phyloP scores from a whole-genome alignment of 345 rosid genomes.

The Gossypium ekmanianum region DNA sequence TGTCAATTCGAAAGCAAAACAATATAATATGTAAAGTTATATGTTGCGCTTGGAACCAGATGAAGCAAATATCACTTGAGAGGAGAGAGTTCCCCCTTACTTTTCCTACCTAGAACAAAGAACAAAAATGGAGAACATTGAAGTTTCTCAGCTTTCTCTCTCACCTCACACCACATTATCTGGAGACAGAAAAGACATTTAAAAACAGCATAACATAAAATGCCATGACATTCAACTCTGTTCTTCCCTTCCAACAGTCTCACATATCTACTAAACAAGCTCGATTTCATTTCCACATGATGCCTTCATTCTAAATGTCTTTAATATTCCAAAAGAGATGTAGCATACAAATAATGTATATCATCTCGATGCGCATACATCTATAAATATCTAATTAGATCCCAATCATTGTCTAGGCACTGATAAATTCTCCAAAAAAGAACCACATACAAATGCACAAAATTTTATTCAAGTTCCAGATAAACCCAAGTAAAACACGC shows the following conservation, averaged over 20 bases:
- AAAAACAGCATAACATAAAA: too few relatives aligned
- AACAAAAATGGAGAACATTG: background rate
- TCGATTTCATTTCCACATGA: slow-evolving; percentile 1
- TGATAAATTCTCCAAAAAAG: background rate
- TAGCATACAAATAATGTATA: background rate
- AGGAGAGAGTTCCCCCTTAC: background rate
- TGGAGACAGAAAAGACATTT: too few relatives aligned
- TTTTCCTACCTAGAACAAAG: background rate
- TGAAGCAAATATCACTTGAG: background rate
- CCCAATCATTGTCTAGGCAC: background rate
- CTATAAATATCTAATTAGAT: background rate
- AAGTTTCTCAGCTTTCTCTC: background rate
- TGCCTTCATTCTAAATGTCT: background rate
- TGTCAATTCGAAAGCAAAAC: too few relatives aligned
- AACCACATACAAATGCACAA: background rate
- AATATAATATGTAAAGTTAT: background rate
- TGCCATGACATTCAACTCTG: too few relatives aligned
- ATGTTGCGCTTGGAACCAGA: background rate
- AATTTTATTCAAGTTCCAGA: background rate
- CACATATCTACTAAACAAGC: too few relatives aligned
- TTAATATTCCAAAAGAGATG: background rate
- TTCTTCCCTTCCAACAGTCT: background rate
- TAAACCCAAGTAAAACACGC: background rate
- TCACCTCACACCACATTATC: background rate
- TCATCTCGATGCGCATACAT: background rate